A percentile compares a stretch with the other conserved stretches of the same genome.
These are phyloP conservation scores for Diplogelasinospora grovesii DNA, from an alignment of 495 filamentous ascomycete genomes.

Conservation along the genomic window DNA sequence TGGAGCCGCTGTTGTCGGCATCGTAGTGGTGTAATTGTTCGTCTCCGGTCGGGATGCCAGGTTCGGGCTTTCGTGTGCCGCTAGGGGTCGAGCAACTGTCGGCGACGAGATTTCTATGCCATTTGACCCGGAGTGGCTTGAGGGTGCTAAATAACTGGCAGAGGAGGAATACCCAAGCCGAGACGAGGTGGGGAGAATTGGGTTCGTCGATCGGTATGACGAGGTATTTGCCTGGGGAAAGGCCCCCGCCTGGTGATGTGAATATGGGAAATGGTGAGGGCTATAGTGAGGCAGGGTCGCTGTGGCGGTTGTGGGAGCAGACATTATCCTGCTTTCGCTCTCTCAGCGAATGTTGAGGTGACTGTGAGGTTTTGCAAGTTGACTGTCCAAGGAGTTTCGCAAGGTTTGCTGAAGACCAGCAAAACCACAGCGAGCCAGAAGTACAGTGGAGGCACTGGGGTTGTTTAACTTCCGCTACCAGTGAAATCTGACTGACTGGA, in stretches of 20 bases:
- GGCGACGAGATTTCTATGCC: conserved; percentile 29
- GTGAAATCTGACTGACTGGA: conserved; percentile 12
- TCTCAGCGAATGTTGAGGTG: conserved; percentile 14
- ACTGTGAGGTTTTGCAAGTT: conserved; percentile 6
- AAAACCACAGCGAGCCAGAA: conserved; percentile 8
- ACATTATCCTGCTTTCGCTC: conserved; percentile 50
- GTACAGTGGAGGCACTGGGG: conserved; percentile 1
- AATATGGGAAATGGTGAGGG: conserved; percentile 60
- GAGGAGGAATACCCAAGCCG: conserved; percentile 40
- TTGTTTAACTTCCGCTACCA: conserved; percentile 13
- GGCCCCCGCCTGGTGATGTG: conserved; percentile 57
- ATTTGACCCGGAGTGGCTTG: conserved; percentile 31
- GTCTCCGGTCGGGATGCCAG: conserved; percentile 14
- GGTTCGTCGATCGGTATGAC: conserved; percentile 45
- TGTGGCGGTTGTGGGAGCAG: conserved; percentile 76
- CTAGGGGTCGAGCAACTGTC: conserved; percentile 23
- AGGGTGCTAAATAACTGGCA: conserved; percentile 21
- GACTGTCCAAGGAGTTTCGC: neutral
- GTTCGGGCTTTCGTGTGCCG: conserved; percentile 24
- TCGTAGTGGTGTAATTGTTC: conserved; percentile 31
- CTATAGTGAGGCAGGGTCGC: conserved; percentile 60
- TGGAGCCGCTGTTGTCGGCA: conserved; percentile 19
- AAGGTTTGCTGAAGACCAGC: conserved; percentile 8
- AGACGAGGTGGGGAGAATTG: conserved; percentile 44
- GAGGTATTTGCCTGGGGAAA: conserved; percentile 31